A percentile compares a stretch with the other conserved stretches of the same genome.
phyloP scores from a whole-genome alignment of 257 asterid species.

The Solanum raphanifolium region DNA sequence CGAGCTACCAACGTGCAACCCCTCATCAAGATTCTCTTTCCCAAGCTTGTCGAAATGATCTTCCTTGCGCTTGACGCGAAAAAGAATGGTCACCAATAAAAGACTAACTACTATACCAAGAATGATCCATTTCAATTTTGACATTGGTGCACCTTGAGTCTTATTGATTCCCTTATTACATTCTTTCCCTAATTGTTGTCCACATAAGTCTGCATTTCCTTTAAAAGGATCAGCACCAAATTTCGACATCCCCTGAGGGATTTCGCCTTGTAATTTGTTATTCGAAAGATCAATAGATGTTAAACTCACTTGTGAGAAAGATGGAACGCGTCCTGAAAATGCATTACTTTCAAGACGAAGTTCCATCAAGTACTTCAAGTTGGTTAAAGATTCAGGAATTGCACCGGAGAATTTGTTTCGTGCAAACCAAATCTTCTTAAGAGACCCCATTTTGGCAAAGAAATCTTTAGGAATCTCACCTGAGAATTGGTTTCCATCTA shows the following conservation, averaged over 20 bases:
- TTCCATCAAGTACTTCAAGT: slow-evolving; percentile 20
- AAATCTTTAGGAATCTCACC: slow-evolving; percentile 49
- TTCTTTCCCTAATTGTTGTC: slow-evolving; percentile 23
- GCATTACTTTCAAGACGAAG: slow-evolving; percentile 35
- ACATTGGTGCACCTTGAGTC: slow-evolving; percentile 2
- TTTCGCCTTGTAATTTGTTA: slow-evolving; percentile 64
- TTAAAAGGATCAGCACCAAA: slow-evolving; percentile 34
- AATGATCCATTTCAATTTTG: slow-evolving; percentile 45
- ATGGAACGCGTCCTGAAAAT: slow-evolving; percentile 55
- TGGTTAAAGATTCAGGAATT: slow-evolving; percentile 43
- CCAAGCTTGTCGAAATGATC: slow-evolving; percentile 26
- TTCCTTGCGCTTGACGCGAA: slow-evolving; percentile 35
- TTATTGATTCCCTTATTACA: slow-evolving; percentile 14
- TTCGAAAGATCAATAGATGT: slow-evolving; percentile 19
- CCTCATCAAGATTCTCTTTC: slow-evolving; percentile 43
- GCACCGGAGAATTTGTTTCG: slow-evolving; percentile 44
- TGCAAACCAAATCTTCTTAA: slow-evolving; percentile 42
- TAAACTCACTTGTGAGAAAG: slow-evolving; percentile 28
- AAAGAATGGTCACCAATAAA: slow-evolving; percentile 37
- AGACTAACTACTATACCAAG: slow-evolving; percentile 40
- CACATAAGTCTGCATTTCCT: slow-evolving; percentile 60
- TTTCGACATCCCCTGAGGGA: slow-evolving; percentile 44
- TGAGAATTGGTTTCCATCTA: slow-evolving; percentile 36
- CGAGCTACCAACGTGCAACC: slow-evolving; percentile 27
- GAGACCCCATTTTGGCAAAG: slow-evolving; percentile 41